Percentiles rank a stretch among this genome's conserved stretches.
Evolutionary conservation across 2,329 filamentous ascomycete species (phyloP).

Genomic region (Colletotrichum gloeosporioides): DNA sequence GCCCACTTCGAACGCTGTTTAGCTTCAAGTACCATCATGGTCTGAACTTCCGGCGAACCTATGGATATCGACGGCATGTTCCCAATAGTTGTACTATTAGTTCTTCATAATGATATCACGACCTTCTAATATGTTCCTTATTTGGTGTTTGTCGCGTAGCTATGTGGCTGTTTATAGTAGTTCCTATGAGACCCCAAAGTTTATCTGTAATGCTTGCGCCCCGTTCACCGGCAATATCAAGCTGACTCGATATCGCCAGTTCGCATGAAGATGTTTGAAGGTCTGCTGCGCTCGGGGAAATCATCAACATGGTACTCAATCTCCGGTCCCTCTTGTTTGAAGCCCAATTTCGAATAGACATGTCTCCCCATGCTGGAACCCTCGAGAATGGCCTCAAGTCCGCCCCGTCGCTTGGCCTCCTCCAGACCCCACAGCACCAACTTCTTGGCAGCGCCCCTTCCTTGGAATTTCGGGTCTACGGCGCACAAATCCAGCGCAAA

Average conservation of each 20-base stretch:
- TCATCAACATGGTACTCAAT: constrained; percentile 50
- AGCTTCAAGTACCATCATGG: not conserved
- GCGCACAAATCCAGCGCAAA: constrained; percentile 57
- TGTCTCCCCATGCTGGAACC: constrained; percentile 53
- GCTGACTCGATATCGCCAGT: constrained; percentile 29
- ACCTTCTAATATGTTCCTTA: not conserved
- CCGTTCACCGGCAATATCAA: not conserved
- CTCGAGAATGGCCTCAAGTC: constrained; percentile 49
- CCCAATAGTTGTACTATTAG: not conserved
- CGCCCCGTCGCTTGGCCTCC: constrained; percentile 43
- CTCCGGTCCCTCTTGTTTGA: constrained; percentile 44
- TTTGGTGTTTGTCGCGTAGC: not conserved
- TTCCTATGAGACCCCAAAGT: too few relatives aligned
- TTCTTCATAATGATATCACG: not conserved
- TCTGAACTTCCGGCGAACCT: not conserved
- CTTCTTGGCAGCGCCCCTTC: constrained; percentile 48
- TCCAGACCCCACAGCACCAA: constrained; percentile 55
- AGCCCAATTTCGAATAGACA: constrained; percentile 52
- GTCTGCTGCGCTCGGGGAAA: constrained; percentile 39
- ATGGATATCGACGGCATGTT: accelerated
- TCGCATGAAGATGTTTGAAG: constrained; percentile 54
- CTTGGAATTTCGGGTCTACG: constrained; percentile 59
- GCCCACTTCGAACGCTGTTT: not conserved
- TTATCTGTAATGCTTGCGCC: too few relatives aligned
- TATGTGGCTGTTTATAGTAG: not conserved